These are phyloP conservation scores for Phaffia rhodozyma DNA, from an alignment of 1,284 basidiomycete genomes.

Conservation along the genomic window DNA sequence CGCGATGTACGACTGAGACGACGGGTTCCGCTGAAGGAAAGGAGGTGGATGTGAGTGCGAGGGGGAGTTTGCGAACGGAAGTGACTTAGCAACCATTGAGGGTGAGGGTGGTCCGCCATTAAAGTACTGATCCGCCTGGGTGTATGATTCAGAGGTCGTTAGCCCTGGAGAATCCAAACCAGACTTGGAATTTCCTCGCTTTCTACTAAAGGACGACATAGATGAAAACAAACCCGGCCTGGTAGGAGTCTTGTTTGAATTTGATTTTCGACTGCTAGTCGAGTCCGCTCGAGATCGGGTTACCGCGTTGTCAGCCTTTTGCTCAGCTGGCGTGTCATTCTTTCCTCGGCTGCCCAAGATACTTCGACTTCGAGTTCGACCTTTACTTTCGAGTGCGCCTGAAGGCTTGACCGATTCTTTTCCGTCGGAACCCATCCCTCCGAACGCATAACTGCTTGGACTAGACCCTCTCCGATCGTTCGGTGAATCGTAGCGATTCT, in stretches of 20 bases:
- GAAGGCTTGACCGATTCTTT: not conserved
- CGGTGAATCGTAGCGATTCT: not conserved
- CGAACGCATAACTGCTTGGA: constrained; percentile 3
- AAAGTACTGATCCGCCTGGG: constrained; percentile 9
- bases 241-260: not conserved
- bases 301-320: constrained; percentile 8
- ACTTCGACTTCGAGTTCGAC: not conserved
- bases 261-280: not conserved
- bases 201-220: constrained; percentile 7
- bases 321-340: not conserved
- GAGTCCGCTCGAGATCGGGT: constrained; percentile 4
- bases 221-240: constrained; percentile 2
- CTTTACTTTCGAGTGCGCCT: too few species aligned
- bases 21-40: not conserved
- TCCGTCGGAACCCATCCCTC: not conserved
- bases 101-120: not conserved
- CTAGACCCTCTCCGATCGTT: not conserved
- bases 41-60: not conserved
- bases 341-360: not conserved
- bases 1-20: too few species aligned
- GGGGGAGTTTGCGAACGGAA: too few species aligned
- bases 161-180: not conserved
- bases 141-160: not conserved
- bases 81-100: not conserved
- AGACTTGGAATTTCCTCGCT: constrained; percentile 3